Evolutionary conservation across 192 early-diverging fungal species (phyloP), one percentile per base, ranked within the genome.

Genomic region (Gaertneriomyces semiglobifer): DNA sequence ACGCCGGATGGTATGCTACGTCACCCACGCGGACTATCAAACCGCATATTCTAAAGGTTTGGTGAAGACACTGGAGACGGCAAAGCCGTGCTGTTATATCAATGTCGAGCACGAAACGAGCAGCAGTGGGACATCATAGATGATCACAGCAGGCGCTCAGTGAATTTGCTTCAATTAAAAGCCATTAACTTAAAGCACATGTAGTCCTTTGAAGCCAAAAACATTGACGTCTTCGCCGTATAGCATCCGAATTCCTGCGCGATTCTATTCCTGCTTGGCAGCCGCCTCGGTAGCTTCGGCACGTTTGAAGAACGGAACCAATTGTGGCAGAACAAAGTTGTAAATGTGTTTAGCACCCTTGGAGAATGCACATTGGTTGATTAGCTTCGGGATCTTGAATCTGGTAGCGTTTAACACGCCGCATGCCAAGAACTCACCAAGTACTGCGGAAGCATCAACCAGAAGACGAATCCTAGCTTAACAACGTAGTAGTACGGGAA

Each of bases 401-500:
- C 57, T 33, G 19, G 25, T 18, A 38, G 6, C 57, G 25, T 33
- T 33, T 33, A 33, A 33, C 25, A 33, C 25, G 25, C 25, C 25
- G 11, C 10, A 25, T 8, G 11, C 16, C 48, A 59, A 53, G 11
- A 25, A 71, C 64, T 47, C 43, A 72, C 75, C 53, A 73, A 46
- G 71, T 77, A 77, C 39, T 60, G 48, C 7, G 75, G 75, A 51
- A 73, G 63, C 67, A 77, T 70, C 58, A 77, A 44, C 62, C 70
- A 66, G 54, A 53, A 65, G 5, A 70, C 41, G 6, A 61, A 39
- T 4, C 68, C 52, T 7, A 77, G 45, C 63, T 79, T 79, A 42
- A 62, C 65, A 14, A 76, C 78, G 59, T 70, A 79, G 60, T 68
- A 79, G 65, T 70, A 74, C n/a, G 78, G 78, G 55, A 77, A 54